Base-by-base conservation (phyloP, 129 eudicot genomes). In the Flaveria ramosissima region DNA sequence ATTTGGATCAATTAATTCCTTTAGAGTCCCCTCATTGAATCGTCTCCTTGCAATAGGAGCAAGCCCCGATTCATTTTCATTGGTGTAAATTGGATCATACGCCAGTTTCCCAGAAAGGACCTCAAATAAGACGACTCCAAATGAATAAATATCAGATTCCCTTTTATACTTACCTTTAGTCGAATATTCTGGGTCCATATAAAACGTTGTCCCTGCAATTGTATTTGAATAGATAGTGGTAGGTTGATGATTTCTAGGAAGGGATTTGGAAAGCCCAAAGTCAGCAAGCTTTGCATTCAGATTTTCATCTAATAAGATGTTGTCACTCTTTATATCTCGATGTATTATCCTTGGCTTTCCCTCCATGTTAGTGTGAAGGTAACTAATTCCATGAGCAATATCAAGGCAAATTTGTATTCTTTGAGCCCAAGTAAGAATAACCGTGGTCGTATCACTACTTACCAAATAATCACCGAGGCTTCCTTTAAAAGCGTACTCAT, bases 301-400 rank as follows among this genome's bases (percentile, higher is more conserved):
- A 65, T 65, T 65, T 39, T 39, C 70, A 65, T 65, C 70, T n/a
- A 26, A 26, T 12, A 52, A 12, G 5, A 71, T 71, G 59, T 71
- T 71, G 16, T 19, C 64, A 17, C 76, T 71, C 59, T 52, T 71
- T 50, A 71, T 52, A 53, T 71, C 76, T 27, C 76, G 61, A 32
- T 71, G 76, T 15, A 71, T 32, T 48, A 71, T 32, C 64, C 15
- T 21, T 52, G 42, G 64, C n/a, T 71, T 51, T 26, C 43, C 62
- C 45, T 48, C 45, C 39, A 16, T 51, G 15, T 50, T n/a, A 1
- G 46, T 71, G 75, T 71, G 75, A 13, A 71, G 46, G 46, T 71
- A 71, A 0, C 27, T 4, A 8, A 71, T 7, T 16, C 75, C 75
- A 48, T 48, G 13, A 9, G 75, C 75, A 26, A 51, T 27, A 71